Evolutionary conservation across 257 asterid species (phyloP), one percentile per base, ranked within the genome.

Genomic region (Ilex asprella): DNA sequence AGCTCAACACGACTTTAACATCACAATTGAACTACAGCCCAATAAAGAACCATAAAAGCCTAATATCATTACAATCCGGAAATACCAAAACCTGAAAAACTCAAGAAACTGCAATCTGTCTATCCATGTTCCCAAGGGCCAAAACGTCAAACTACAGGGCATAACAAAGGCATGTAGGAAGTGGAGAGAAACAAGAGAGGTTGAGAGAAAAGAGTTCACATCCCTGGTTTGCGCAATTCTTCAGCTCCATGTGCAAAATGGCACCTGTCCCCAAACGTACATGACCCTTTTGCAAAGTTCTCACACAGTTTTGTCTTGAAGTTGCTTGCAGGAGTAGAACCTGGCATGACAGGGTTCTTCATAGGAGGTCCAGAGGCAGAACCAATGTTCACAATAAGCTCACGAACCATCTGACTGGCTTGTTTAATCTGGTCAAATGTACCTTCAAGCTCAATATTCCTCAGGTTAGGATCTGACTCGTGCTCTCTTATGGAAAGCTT

Each of bases 221-320:
- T 49, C 41, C 75, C 82, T 1, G 82, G 56, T 67, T 51, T 74
- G 32, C 96, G 94, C 75, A 87, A 50, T 68, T 87, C 91, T 67
- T 87, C 89, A 12, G 66, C 86, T 63, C 94, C 96, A 41, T 87
- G 96, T 2, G 96, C 96, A 61, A 87, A 88, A 73, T 88, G 94
- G 70, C 96, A 88, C 81, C 79, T 78, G 0, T 85, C 89, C 50
- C 91, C 96, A 61, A 87, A 87, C 30, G 94, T 81, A 65, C 91
- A 85, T 9, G 84, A 59, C 39, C 91, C 86, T 64, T 85, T 85
- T 13, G 73, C 43, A 58, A 88, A 88, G 66, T 85, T 88, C 67
- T 88, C 96, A 62, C 94, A 85, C 2, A 85, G 63, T 54, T 88
- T 88, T 0, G 96, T 88, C 67, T 88, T 88, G 58, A 59, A 81